phyloP scores from a whole-genome alignment of 106 monocot genomes.

The Iris macrosiphon region DNA sequence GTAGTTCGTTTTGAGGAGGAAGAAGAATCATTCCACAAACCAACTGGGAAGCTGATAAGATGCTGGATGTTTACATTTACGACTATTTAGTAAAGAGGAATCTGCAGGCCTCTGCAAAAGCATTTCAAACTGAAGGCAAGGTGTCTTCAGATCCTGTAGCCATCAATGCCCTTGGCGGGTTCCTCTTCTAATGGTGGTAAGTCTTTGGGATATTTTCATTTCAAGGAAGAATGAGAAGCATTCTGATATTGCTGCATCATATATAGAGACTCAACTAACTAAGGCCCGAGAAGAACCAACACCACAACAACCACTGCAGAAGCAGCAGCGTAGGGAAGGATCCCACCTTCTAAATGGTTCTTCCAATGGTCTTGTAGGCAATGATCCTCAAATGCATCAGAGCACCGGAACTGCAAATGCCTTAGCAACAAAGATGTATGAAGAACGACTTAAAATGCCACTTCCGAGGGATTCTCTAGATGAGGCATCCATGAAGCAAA shows the following conservation, averaged over 20 bases:
- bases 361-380: constrained; percentile 47
- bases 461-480: constrained; percentile 60
- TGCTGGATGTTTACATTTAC: constrained; percentile 78
- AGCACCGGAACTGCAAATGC: constrained; percentile 72
- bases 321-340: constrained; percentile 53
- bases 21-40: no score
- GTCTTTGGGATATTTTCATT: constrained; percentile 93
- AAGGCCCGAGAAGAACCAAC: constrained; percentile 36
- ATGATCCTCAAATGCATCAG: constrained; percentile 63
- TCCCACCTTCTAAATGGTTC: constrained; percentile 52
- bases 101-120: constrained; percentile 62
- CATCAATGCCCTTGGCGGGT: constrained; percentile 88
- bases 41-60: no score
- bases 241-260: constrained; percentile 90
- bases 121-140: constrained; percentile 76
- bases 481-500: constrained; percentile 48
- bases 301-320: constrained; percentile 38
- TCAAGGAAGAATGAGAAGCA: constrained; percentile 91
- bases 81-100: constrained; percentile 82
- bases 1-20: no score
- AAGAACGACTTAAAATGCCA: constrained; percentile 65
- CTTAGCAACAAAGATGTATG: constrained; percentile 77
- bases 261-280: constrained; percentile 44
- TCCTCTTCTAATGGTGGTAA: constrained; percentile 93
- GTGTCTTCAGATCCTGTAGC: constrained; percentile 88